phyloP scores from a whole-genome alignment of 2,329 filamentous ascomycete genomes.

The Colletotrichum caudatum region DNA sequence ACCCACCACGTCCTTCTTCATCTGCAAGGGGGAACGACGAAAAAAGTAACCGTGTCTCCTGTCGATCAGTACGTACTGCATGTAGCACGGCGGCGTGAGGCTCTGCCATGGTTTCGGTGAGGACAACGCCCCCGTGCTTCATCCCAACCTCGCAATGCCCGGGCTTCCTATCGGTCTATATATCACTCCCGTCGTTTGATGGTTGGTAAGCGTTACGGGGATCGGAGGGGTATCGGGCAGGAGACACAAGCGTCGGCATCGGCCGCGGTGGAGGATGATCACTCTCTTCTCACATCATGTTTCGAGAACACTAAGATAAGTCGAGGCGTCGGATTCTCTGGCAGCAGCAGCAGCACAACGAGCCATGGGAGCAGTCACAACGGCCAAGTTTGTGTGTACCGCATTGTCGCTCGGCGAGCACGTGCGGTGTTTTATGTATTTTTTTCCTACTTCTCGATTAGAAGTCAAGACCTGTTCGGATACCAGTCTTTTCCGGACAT shows the following conservation, averaged over 20 bases:
- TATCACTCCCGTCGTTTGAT: not conserved
- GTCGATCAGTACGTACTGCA: constrained; percentile 15
- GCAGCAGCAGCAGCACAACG: no score
- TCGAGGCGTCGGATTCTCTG: not conserved
- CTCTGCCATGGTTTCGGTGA: constrained; percentile 7
- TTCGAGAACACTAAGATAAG: not conserved
- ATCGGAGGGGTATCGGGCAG: not conserved
- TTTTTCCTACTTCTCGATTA: not conserved
- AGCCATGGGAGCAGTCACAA: not conserved
- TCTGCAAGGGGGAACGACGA: not conserved
- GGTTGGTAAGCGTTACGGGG: constrained; percentile 2
- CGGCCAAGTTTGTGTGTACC: not conserved
- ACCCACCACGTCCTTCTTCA: not conserved
- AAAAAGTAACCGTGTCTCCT: constrained; percentile 2
- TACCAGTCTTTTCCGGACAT: not conserved
- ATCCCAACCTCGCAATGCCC: not conserved
- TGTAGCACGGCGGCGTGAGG: constrained; percentile 11
- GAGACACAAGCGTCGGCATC: not conserved
- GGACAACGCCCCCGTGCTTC: not conserved
- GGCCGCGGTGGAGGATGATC: not conserved
- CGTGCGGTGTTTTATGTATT: not conserved
- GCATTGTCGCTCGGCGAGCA: not conserved
- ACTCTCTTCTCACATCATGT: not conserved
- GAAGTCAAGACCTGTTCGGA: not conserved
- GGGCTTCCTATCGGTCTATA: not conserved